A percentile compares a stretch with the other conserved stretches of the same genome.
phyloP scores from a whole-genome alignment of 768 basidiomycete genomes.

The Clavulina sp. region DNA sequence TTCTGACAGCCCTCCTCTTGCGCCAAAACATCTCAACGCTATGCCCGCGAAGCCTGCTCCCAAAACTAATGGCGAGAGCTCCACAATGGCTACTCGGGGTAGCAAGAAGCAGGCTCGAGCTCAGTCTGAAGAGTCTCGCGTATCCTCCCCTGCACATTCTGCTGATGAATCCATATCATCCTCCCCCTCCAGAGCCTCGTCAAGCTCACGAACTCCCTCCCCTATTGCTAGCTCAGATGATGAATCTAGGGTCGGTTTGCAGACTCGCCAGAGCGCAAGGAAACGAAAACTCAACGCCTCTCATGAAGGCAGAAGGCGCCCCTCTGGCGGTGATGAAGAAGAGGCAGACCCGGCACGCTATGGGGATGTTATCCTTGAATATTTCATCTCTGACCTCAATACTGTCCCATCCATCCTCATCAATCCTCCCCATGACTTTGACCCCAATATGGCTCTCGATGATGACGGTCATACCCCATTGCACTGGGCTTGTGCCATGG shows the following conservation, averaged over 20 bases:
- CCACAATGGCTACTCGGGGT: constrained; percentile 6
- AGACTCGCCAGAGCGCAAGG: constrained; percentile 17
- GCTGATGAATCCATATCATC: constrained; percentile 82
- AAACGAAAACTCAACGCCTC: constrained; percentile 20
- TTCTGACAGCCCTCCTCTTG: constrained; percentile 70
- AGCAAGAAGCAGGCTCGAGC: constrained; percentile 6
- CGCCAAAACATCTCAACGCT: constrained; percentile 88
- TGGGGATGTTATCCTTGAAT: constrained; percentile 91
- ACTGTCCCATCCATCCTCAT: constrained; percentile 79
- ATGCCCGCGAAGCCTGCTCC: constrained; percentile 28
- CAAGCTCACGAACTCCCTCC: constrained; percentile 86
- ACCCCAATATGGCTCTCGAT: constrained; percentile 91
- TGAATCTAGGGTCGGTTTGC: constrained; percentile 17
- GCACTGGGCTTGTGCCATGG: constrained; percentile 99
- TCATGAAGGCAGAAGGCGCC: constrained; percentile 31
- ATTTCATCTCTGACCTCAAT: constrained; percentile 94
- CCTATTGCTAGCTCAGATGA: constrained; percentile 45
- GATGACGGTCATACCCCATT: constrained; percentile 94
- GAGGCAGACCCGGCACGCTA: constrained; percentile 27
- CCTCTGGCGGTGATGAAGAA: constrained; percentile 26
- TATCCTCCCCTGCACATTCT: constrained; percentile 28
- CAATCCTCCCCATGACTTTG: constrained; percentile 75
- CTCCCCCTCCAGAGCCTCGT: constrained; percentile 70
- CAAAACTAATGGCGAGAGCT: constrained; percentile 11
- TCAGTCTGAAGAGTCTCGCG: constrained; percentile 7